These are phyloP conservation scores for Rhizophagus clarus DNA, from an alignment of 192 early-diverging fungal species.

Conservation along the genomic window DNA sequence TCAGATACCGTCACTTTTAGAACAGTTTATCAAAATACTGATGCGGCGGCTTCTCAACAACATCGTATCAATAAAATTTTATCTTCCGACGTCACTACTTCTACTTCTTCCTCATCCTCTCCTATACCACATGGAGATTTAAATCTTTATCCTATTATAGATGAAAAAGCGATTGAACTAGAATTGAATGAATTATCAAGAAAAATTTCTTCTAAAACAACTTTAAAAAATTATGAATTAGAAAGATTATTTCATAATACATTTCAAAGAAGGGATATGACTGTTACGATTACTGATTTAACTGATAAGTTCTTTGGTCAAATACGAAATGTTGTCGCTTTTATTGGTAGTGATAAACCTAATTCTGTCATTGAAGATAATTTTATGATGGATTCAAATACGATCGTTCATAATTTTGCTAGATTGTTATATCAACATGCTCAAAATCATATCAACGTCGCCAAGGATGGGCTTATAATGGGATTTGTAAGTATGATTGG, in stretches of 20 bases:
- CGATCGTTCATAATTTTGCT: not conserved
- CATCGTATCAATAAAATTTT: not conserved
- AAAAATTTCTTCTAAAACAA: not conserved
- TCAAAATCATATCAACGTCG: not conserved
- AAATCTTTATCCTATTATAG: not conserved
- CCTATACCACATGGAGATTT: not conserved
- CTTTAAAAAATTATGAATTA: not conserved
- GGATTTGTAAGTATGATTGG: not conserved
- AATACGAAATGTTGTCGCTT: not conserved
- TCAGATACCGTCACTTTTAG: not conserved
- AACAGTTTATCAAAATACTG: not conserved
- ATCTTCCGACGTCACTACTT: not conserved
- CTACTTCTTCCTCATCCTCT: not conserved
- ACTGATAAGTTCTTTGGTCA: not conserved
- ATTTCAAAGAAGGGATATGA: not conserved
- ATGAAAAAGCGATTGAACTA: not conserved
- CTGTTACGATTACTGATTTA: not conserved
- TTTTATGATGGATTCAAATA: not conserved
- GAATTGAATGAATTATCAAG: not conserved
- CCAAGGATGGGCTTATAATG: not conserved
- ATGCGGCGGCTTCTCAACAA: not conserved
- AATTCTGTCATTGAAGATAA: not conserved
- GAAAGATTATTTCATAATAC: not conserved
- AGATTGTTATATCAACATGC: not conserved
- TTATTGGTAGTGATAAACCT: not conserved